Evolutionary conservation across 345 rosid species (phyloP).

Genomic region (Eutrema heterophyllum): DNA sequence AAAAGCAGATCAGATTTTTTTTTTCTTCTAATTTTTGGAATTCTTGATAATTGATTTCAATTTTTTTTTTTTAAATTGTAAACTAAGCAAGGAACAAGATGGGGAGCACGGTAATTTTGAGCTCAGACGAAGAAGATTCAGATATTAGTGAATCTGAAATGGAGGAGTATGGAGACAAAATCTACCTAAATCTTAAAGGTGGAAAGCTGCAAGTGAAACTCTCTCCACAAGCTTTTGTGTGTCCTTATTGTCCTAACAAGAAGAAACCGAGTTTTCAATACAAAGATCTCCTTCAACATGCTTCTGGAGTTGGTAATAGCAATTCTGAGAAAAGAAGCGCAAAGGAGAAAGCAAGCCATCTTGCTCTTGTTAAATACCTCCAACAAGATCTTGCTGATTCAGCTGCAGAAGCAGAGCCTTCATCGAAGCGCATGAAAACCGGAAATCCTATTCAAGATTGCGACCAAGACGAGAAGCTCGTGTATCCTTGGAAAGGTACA

Average conservation of each 20-base stretch:
- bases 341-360: slow-evolving; percentile 81
- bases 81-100: slow-evolving; percentile 9
- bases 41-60: background rate
- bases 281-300: slow-evolving; percentile 86
- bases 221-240: slow-evolving; percentile 56
- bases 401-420: slow-evolving; percentile 33
- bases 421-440: slow-evolving; percentile 26
- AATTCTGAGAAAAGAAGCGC: slow-evolving; percentile 58
- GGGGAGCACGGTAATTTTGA: slow-evolving; percentile 33
- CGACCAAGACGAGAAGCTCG: slow-evolving; percentile 63
- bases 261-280: slow-evolving; percentile 65
- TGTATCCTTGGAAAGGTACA: slow-evolving; percentile 77
- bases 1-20: background rate
- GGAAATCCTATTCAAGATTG: slow-evolving; percentile 41
- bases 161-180: slow-evolving; percentile 48
- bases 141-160: slow-evolving; percentile 39
- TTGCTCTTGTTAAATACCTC: slow-evolving; percentile 72
- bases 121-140: slow-evolving; percentile 44
- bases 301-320: slow-evolving; percentile 90
- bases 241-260: slow-evolving; percentile 85
- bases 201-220: slow-evolving; percentile 54
- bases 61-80: background rate
- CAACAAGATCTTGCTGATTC: slow-evolving; percentile 48
- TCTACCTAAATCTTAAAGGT: slow-evolving; percentile 56
- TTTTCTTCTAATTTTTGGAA: background rate